A percentile compares a stretch with the other conserved stretches of the same genome.
Evolutionary conservation across 805 yeast species (phyloP).

Genomic region (Metschnikowia kunwiensis): DNA sequence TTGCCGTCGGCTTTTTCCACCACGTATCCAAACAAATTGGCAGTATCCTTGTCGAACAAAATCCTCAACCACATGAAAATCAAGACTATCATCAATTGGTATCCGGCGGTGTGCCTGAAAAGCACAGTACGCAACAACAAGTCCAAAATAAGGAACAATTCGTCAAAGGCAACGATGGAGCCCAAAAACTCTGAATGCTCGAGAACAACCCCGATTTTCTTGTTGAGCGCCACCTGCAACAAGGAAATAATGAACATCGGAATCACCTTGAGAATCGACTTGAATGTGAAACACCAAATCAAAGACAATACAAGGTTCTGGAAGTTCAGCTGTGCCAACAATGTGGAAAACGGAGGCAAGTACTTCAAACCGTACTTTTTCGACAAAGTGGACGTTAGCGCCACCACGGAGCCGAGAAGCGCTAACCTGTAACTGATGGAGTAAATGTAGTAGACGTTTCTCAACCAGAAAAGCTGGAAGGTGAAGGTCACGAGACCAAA

Average conservation of each 20-base stretch:
- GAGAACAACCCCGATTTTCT: conserved; percentile 41
- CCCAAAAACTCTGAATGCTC: conserved; percentile 39
- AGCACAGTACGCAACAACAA: conserved; percentile 57
- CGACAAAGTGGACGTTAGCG: conserved; percentile 51
- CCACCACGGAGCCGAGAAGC: conserved; percentile 51
- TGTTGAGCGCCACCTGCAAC: conserved; percentile 49
- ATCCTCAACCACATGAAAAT: conserved; percentile 70
- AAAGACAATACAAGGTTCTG: conserved; percentile 57
- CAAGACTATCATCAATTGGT: conserved; percentile 54
- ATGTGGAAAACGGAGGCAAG: conserved; percentile 57
- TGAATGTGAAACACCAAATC: conserved; percentile 63
- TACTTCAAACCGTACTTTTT: conserved; percentile 58
- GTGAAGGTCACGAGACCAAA: conserved; percentile 42
- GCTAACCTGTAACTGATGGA: conserved; percentile 53
- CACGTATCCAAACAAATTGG: conserved; percentile 40
- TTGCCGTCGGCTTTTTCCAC: conserved; percentile 43
- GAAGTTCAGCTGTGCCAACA: conserved; percentile 73
- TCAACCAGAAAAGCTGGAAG: conserved; percentile 40
- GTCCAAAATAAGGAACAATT: conserved; percentile 51
- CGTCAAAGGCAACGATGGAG: conserved; percentile 56
- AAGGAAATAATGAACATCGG: conserved; percentile 59
- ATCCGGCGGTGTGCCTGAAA: conserved; percentile 68
- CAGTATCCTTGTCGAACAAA: conserved; percentile 50
- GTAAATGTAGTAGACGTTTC: conserved; percentile 42
- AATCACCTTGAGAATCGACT: conserved; percentile 59